Percentiles rank a stretch among this genome's conserved stretches.
Conservation (phyloP, 495 filamentous ascomycete genomes). For the Xylaria nigripes region DNA sequence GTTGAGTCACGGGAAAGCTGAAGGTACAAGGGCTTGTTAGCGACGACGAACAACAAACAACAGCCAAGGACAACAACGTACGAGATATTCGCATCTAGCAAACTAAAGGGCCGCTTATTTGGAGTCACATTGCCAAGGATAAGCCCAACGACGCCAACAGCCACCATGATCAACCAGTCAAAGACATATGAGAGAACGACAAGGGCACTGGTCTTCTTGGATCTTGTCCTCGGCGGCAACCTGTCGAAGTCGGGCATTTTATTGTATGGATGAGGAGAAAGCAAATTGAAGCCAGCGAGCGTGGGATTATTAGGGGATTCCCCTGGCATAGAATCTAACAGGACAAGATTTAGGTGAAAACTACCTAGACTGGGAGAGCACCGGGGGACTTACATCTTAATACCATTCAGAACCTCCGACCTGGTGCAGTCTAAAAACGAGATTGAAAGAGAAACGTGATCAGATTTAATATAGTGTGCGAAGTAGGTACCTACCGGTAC, state of each 20-base stretch:
- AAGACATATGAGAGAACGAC: conserved; percentile 36
- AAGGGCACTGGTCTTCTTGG: conserved; percentile 21
- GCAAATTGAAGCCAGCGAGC: neutral
- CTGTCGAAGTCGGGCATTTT: conserved; percentile 23
- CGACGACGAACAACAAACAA: neutral
- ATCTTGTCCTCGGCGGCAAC: conserved; percentile 13
- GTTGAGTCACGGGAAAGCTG: conserved; percentile 62
- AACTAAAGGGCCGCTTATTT: conserved; percentile 47
- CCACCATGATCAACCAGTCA: conserved; percentile 40
- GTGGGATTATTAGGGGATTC: conserved; percentile 5
- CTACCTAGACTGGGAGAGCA: neutral
- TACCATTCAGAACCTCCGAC: too few relatives aligned
- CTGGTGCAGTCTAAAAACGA: too few relatives aligned
- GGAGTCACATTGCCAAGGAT: conserved; percentile 46
- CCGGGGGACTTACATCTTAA: neutral
- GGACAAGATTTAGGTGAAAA: neutral
- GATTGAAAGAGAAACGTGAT: too few relatives aligned
- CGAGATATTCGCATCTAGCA: conserved; percentile 38
- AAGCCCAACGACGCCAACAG: conserved; percentile 32
- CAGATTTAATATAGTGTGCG: too few relatives aligned
- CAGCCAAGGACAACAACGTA: conserved; percentile 20
- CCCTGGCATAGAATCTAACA: conserved; percentile 9
- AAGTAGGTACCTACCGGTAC: too few relatives aligned
- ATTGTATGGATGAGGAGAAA: conserved; percentile 9
- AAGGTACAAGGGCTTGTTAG: conserved; percentile 45